Base-by-base conservation (phyloP, 495 filamentous ascomycete species). In the Podospora tetraspora region DNA sequence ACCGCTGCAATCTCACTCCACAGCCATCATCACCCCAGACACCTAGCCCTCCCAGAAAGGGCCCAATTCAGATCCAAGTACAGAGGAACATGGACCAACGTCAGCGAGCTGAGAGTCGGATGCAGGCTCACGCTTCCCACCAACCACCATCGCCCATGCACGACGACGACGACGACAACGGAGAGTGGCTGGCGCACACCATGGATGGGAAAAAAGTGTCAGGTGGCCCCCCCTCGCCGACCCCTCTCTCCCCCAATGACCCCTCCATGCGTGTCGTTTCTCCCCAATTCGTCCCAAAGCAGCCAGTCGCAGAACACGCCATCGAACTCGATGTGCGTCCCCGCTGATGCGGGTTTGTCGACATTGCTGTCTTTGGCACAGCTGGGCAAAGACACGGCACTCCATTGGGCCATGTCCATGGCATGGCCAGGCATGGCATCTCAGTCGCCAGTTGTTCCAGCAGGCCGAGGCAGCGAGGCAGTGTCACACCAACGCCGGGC, bases 181-280 rank as follows among this genome's bases (percentile, higher is more conserved):
- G 43, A 52, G 75, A 72, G 62, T 71, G 70, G 70, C 58, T 37
- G 71, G 43, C 43, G 60, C 27, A 63, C 58, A 63, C 59, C 52
- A 19, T 62, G 27, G 13, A 34, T 67, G 57, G 30, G 43, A 58
- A 68, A 70, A 68, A 66, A 65, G 70, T 70, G 75, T 76, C 75
- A 77, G 66, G 68, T 74, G 74, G 63, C 43, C 63, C 68, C 73
- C 75, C 75, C 74, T 74, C 66, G 68, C 52, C 43, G 29, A 66
- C 72, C 72, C 72, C 73, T 75, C 70, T 61, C 63, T 70, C 43
- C 43, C 19, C 19, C 43, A 52, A 52, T 52, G 43, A 61, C 68
- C 68, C 73, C 73, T 73, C 73, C 59, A 64, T 62, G 68, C 67
- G 69, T 37, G 37, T 58, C 30, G 66, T 60, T 75, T 63, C 68